A percentile compares a stretch with the other conserved stretches of the same genome.
phyloP scores from a whole-genome alignment of 2,329 filamentous ascomycete genomes.

The Myotisia sp. region DNA sequence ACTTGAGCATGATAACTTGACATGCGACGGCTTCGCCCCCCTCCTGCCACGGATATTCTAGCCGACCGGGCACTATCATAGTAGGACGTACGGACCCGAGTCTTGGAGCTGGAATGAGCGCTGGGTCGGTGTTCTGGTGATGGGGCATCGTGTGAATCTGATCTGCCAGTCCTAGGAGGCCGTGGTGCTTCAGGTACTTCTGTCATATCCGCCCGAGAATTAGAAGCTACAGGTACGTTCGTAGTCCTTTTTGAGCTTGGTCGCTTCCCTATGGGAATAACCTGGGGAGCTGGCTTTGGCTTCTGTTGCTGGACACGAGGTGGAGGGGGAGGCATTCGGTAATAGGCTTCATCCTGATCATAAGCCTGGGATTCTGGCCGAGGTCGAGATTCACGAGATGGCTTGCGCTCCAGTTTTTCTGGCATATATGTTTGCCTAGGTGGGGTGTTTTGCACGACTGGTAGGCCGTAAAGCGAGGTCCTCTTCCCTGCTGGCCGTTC shows the following conservation, averaged over 20 bases:
- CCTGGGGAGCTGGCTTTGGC: constrained; percentile 18
- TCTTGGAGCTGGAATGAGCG: constrained; percentile 14
- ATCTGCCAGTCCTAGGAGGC: constrained; percentile 3
- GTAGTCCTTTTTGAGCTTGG: constrained; percentile 19
- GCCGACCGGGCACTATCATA: constrained; percentile 20
- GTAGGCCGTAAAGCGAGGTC: constrained; percentile 22
- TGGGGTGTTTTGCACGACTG: constrained; percentile 21
- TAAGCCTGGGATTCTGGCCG: constrained; percentile 19
- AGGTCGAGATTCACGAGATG: constrained; percentile 19
- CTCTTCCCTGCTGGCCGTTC: constrained; percentile 19
- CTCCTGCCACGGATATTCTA: constrained; percentile 22
- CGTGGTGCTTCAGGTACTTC: constrained; percentile 23
- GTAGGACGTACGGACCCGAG: constrained; percentile 19
- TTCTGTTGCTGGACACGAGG: constrained; percentile 18
- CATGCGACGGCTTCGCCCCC: constrained; percentile 20
- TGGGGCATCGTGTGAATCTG: background rate
- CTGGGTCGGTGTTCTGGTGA: constrained; percentile 24
- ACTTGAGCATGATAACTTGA: constrained; percentile 20
- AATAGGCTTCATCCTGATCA: constrained; percentile 28
- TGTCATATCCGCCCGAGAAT: constrained; percentile 22
- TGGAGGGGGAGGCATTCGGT: constrained; percentile 31
- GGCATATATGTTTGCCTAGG: constrained; percentile 9
- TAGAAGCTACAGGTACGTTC: constrained; percentile 18
- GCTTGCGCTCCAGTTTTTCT: constrained; percentile 1
- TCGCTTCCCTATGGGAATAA: constrained; percentile 21